Percentiles rank a stretch among this genome's conserved stretches.
phyloP scores from a whole-genome alignment of 768 basidiomycete genomes.

The Tulasnella sp. region DNA sequence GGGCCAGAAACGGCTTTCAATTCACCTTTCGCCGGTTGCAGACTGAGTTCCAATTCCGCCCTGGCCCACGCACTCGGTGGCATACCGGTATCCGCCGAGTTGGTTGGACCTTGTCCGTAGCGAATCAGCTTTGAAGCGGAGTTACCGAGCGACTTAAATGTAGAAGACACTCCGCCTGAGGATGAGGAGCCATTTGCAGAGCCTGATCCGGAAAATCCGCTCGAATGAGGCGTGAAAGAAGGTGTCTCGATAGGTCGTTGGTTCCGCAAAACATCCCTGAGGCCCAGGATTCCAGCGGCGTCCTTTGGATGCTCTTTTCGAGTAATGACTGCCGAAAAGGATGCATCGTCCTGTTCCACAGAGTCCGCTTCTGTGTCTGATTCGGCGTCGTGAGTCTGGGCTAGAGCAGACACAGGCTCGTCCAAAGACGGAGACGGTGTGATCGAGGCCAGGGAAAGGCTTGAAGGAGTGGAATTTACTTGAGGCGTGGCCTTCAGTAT shows the following conservation, averaged over 20 bases:
- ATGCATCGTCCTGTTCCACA: conserved; percentile 45
- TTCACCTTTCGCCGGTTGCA: conserved; percentile 56
- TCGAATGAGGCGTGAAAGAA: conserved; percentile 23
- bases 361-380: conserved; percentile 44
- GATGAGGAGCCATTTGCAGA: conserved; percentile 35
- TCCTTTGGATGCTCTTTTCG: conserved; percentile 69
- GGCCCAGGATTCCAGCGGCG: conserved; percentile 57
- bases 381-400: conserved; percentile 45
- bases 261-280: conserved; percentile 66
- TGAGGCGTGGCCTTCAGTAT: conserved; percentile 23
- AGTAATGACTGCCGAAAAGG: conserved; percentile 61
- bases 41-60: conserved; percentile 60
- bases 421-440: background rate
- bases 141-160: conserved; percentile 29
- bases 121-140: conserved; percentile 33
- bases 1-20: conserved; percentile 9
- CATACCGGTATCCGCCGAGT: conserved; percentile 5
- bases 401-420: background rate
- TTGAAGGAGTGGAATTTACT: conserved; percentile 33
- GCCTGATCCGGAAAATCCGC: conserved; percentile 36
- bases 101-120: conserved; percentile 16
- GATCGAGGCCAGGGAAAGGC: conserved; percentile 18
- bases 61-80: conserved; percentile 54
- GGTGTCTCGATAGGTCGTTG: conserved; percentile 50
- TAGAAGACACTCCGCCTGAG: conserved; percentile 26